Evolutionary conservation across 2,329 filamentous ascomycete genomes (phyloP).

Genomic region (Stromatinia cepivora): DNA sequence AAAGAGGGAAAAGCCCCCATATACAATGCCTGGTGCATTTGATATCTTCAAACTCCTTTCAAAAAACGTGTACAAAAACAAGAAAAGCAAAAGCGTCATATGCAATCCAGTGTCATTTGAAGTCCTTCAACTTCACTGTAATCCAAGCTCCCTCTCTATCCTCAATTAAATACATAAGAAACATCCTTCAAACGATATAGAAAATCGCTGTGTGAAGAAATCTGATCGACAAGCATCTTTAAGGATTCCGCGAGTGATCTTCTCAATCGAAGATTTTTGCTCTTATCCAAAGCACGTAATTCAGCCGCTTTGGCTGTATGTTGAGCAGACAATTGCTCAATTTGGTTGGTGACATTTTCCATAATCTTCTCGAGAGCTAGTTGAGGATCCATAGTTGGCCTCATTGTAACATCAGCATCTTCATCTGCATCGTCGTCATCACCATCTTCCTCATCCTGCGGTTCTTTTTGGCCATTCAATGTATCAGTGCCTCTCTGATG

Average conservation of each 20-base stretch:
- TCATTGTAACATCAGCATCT: conserved; percentile 4
- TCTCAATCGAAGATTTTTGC: conserved; percentile 17
- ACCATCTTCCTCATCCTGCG: neutral
- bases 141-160: neutral
- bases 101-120: neutral
- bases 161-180: neutral
- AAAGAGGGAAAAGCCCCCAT: neutral
- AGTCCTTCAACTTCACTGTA: neutral
- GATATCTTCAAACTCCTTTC: neutral
- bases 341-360: conserved; percentile 10
- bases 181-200: conserved; percentile 19
- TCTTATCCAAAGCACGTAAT: conserved; percentile 14
- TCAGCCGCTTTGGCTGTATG: conserved; percentile 10
- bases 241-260: conserved; percentile 18
- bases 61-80: neutral
- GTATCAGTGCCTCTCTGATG: neutral
- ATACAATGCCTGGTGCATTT: neutral
- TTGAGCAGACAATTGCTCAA: conserved; percentile 14
- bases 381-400: conserved; percentile 15
- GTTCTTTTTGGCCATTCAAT: neutral
- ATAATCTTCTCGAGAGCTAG: conserved; percentile 13
- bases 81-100: neutral
- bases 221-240: conserved; percentile 14
- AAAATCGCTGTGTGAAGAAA: conserved; percentile 17
- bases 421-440: neutral